Conservation (phyloP, 257 asterid genomes). For the Echites panduratus region DNA sequence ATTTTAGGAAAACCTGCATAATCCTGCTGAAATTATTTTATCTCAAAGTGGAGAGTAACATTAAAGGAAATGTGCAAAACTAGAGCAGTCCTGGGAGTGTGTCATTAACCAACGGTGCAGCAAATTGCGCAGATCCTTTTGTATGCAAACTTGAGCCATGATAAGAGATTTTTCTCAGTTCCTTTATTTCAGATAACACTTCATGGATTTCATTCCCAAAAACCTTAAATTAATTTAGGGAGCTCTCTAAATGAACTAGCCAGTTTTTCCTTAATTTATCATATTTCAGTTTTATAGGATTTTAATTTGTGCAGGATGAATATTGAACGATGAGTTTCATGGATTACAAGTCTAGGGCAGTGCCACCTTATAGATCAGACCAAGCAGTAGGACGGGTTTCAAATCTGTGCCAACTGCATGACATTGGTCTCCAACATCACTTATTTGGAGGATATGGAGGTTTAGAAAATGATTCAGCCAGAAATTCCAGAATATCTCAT, state of each 20-base stretch:
- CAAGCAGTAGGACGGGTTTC: background rate
- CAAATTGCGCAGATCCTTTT: background rate
- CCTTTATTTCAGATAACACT: background rate
- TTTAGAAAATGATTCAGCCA: background rate
- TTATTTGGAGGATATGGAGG: background rate
- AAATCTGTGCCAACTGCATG: background rate
- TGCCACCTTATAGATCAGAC: background rate
- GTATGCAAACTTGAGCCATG: background rate
- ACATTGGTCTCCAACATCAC: background rate
- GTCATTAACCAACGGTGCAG: background rate
- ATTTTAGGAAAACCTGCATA: background rate
- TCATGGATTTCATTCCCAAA: background rate
- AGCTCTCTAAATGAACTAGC: background rate
- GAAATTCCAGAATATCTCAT: background rate
- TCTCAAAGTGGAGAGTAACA: background rate
- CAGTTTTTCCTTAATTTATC: background rate
- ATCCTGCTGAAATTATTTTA: background rate
- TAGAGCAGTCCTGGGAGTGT: background rate
- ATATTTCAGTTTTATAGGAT: background rate
- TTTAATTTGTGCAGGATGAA: constrained; percentile 4
- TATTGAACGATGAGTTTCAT: background rate
- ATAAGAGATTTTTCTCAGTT: background rate
- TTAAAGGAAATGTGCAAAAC: background rate
- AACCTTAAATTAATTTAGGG: background rate
- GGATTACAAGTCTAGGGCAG: background rate